phyloP scores from a whole-genome alignment of 805 yeast species.

The Metschnikowia kunwiensis region DNA sequence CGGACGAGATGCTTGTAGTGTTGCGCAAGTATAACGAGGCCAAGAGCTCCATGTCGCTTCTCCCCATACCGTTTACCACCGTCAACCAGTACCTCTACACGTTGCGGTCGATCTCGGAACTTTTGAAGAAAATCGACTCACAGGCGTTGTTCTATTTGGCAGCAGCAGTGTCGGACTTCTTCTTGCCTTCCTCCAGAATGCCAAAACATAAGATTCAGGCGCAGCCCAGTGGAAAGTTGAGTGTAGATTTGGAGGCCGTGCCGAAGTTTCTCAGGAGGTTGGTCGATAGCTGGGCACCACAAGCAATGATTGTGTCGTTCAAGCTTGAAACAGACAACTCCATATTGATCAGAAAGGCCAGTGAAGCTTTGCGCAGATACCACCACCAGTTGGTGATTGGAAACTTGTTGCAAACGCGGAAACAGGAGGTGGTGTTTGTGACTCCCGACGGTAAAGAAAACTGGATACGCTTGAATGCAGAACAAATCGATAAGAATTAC shows the following conservation, averaged over 20 bases:
- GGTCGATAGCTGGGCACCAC: constrained; percentile 93
- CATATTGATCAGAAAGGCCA: constrained; percentile 71
- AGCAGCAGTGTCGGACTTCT: constrained; percentile 97
- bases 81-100: constrained; percentile 93
- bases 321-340: constrained; percentile 84
- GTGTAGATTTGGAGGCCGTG: constrained; percentile 88
- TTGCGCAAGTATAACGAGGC: constrained; percentile 55
- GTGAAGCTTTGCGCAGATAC: constrained; percentile 76
- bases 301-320: constrained; percentile 91
- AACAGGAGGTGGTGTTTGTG: constrained; percentile 84
- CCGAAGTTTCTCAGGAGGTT: constrained; percentile 88
- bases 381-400: constrained; percentile 95
- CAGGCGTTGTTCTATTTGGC: constrained; percentile 81
- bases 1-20: constrained; percentile 57
- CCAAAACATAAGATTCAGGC: constrained; percentile 96
- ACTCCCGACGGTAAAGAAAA: constrained; percentile 39
- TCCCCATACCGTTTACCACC: constrained; percentile 86
- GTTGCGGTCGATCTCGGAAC: constrained; percentile 60
- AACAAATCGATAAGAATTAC: constrained; percentile 36
- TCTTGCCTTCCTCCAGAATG: constrained; percentile 77
- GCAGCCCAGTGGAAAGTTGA: constrained; percentile 69
- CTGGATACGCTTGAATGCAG: constrained; percentile 52
- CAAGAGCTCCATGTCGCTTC: constrained; percentile 47
- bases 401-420: constrained; percentile 83
- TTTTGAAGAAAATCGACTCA: constrained; percentile 52